Base-by-base conservation (phyloP, 768 basidiomycete species). In the Botryobasidium botryosum region DNA sequence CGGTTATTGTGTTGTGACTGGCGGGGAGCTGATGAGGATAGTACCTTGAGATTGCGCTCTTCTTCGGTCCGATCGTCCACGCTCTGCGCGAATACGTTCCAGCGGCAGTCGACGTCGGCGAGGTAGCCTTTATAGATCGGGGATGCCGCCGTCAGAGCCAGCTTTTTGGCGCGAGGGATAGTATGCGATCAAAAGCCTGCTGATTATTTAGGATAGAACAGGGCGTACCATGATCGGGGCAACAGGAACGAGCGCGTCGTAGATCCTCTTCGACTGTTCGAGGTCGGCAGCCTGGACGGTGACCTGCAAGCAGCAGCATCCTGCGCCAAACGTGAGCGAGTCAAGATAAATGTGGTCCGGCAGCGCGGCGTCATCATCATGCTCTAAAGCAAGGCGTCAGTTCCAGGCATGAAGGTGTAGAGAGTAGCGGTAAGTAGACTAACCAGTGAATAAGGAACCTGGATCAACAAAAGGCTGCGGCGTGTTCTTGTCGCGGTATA, bases 271-370 rank as follows among this genome's bases (percentile, higher is more conserved):
- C 7, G 92, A 88, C 59, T 99, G 87, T 26, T 72, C 69, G 26
- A 99, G 77, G 63, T 88, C 87, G 62, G 86, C 92, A 3, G 88
- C 81, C 61, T 99, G 92, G 64, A 97, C 94, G 12, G 92, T 99
- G 48, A 97, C 69, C 56, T 99, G 92, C 40, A 99, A 68, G 61
- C 92, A 97, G 56, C 87, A 91, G 52, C 91, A 96, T 5, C 92
- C 92, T 90, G 96, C 96, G 37, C 92, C 92, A 59, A 99, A 99
- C 23, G 90, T 91, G 90, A 96, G 94, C 5, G 92, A 90, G 60
- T 99, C 92, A 68, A 99, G 72, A 58, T 96, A 94, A 51, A 99
- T 84, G 60, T 96, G 91, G 58, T 92, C 77, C 25, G 68, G 65
- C 27, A 86, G 68, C 15, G 87, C 90, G 3, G 88, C 86, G 2